These are phyloP conservation scores for Trypethelium eluteriae DNA, from an alignment of 495 filamentous ascomycete genomes.

Conservation along the genomic window DNA sequence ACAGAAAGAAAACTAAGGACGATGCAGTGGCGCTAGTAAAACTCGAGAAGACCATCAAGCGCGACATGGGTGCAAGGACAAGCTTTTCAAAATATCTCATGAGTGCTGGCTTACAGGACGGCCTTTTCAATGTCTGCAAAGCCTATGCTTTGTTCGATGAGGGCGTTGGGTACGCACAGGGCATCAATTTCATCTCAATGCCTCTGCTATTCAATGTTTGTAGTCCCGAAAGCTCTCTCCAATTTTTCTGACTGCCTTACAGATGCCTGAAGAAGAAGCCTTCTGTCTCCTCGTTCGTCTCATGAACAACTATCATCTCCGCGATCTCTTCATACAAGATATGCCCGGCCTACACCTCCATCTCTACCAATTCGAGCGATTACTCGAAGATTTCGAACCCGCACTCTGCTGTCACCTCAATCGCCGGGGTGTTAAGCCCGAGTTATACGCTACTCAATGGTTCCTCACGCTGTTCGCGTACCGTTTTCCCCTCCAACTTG, in stretches of 20 bases:
- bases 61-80: constrained; percentile 84
- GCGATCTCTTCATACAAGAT: constrained; percentile 88
- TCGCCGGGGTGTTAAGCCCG: constrained; percentile 75
- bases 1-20: constrained; percentile 66
- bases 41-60: constrained; percentile 83
- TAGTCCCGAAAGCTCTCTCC: constrained; percentile 15
- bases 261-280: constrained; percentile 97
- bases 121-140: constrained; percentile 90
- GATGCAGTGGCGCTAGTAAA: constrained; percentile 63
- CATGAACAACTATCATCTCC: constrained; percentile 93
- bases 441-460: constrained; percentile 97
- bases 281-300: constrained; percentile 87
- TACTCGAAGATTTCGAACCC: constrained; percentile 90
- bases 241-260: constrained; percentile 7
- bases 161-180: constrained; percentile 90
- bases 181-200: constrained; percentile 98
- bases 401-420: constrained; percentile 91
- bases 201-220: constrained; percentile 92
- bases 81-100: constrained; percentile 93
- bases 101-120: constrained; percentile 83
- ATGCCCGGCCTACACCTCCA: constrained; percentile 94
- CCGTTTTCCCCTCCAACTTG: constrained; percentile 91
- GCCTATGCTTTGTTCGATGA: constrained; percentile 96
- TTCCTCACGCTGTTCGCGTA: constrained; percentile 99
- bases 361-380: constrained; percentile 88